Evolutionary conservation across 805 yeast species (phyloP).

Genomic region (Candida methanosorbosa): DNA sequence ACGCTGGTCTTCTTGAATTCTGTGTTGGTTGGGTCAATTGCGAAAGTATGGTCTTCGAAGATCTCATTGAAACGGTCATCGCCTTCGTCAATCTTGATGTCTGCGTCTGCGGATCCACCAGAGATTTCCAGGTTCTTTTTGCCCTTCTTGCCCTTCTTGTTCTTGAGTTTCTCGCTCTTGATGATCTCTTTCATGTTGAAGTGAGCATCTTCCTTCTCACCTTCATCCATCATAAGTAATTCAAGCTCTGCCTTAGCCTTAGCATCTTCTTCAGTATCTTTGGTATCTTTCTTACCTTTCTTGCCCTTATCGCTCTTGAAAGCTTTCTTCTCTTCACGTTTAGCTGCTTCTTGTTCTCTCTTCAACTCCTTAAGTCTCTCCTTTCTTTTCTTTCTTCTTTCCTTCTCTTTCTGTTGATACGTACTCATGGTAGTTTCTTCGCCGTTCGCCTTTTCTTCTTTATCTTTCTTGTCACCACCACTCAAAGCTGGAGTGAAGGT

Average conservation of each 20-base stretch:
- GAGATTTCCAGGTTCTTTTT: conserved; percentile 40
- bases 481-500: conserved; percentile 87
- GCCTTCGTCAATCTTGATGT: conserved; percentile 57
- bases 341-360: conserved; percentile 42
- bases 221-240: conserved; percentile 60
- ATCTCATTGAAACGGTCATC: conserved; percentile 84
- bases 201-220: conserved; percentile 44
- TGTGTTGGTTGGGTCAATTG: conserved; percentile 90
- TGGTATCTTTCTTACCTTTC: conserved; percentile 13
- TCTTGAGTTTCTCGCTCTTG: conserved; percentile 58
- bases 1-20: conserved; percentile 83
- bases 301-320: conserved; percentile 16
- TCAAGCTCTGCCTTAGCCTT: conserved; percentile 65
- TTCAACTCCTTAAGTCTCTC: conserved; percentile 61
- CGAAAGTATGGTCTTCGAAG: conserved; percentile 80
- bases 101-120: conserved; percentile 31
- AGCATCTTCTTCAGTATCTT: conserved; percentile 25
- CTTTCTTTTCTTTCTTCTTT: conserved; percentile 79
- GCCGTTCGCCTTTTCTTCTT: conserved; percentile 35
- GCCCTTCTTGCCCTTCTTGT: conserved; percentile 39
- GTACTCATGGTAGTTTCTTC: conserved; percentile 65
- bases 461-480: conserved; percentile 28
- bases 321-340: conserved; percentile 29
- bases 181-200: conserved; percentile 73
- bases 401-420: conserved; percentile 82